Base-by-base conservation (phyloP, 202 grass and related monocot genomes). In the Schoenoplectus tabernaemontani region DNA sequence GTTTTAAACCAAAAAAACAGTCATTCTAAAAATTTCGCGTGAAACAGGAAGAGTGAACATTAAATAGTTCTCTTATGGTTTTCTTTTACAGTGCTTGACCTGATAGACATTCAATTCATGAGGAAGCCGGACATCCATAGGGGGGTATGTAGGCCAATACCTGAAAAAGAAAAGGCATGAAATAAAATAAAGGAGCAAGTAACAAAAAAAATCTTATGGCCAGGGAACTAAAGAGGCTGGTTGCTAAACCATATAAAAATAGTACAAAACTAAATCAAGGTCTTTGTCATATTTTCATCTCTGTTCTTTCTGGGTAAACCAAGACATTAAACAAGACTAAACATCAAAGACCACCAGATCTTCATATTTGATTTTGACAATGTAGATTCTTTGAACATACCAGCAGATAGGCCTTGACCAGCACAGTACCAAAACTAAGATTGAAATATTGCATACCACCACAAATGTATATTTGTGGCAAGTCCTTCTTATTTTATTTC, bases 61-160 rank as follows among this genome's bases (percentile, higher is more conserved):
- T 71, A 74, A 34, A 15, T 54, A 54, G 16, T 75, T 19, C 28
- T 56, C 12, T 7, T 54, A 16, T 36, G 70, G 54, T 75, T 54
- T 39, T n/a, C n/a, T 50, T 85, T n/a, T 78, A 65, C 23, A 72
- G 59, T 11, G 44, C 34, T 87, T 87, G 86, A 99, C 96, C 92
- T 99, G 96, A 84, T 99, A 99, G 10, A 99, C 92, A 81, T 99
- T 99, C 69, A 99, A 81, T 84, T 99, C 96, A 53, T 93, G 96
- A 34, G 96, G 96, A 85, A 99, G 96, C 74, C 88, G 91, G 37
- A 99, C 88, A 53, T 93, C 96, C 96, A 99, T 99, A 39, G 96
- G 96, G 73, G 96, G 96, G 85, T 99, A 99, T 64, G 96, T 99
- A 37, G 96, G 96, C 96, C 92, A 99, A 89, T 99, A 99, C 34